phyloP scores from a whole-genome alignment of 2,329 filamentous ascomycete genomes.

The Trichoderma sp. region DNA sequence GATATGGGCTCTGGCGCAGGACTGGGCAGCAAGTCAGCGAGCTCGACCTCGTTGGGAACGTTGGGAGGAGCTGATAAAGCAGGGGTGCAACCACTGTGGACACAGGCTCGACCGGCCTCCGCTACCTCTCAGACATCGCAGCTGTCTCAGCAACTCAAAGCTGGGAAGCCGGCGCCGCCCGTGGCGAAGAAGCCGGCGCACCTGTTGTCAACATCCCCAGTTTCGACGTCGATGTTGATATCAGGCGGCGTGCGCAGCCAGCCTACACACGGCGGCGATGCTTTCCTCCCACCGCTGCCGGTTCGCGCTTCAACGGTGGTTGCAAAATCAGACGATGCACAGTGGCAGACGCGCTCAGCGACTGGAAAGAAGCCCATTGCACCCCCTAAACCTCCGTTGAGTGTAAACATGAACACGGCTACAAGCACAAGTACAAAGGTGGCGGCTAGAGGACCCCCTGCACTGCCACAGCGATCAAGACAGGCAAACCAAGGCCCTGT shows the following conservation, averaged over 20 bases:
- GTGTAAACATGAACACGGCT: constrained; percentile 27
- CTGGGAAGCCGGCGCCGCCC: constrained; percentile 47
- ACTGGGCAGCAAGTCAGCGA: constrained; percentile 14
- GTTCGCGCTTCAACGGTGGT: constrained; percentile 12
- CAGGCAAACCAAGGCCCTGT: constrained; percentile 31
- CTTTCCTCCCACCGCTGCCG: constrained; percentile 17
- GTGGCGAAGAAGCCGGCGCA: constrained; percentile 63
- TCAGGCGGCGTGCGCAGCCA: neutral
- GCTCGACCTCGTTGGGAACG: constrained; percentile 20
- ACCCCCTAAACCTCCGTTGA: constrained; percentile 25
- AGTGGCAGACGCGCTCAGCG: constrained; percentile 18
- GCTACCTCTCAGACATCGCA: constrained; percentile 36
- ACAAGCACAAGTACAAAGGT: constrained; percentile 19
- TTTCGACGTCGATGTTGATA: constrained; percentile 21
- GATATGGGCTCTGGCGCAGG: constrained; percentile 20
- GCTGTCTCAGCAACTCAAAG: constrained; percentile 31
- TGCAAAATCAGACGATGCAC: neutral
- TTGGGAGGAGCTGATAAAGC: constrained; percentile 21
- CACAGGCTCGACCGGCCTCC: constrained; percentile 34
- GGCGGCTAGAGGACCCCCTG: constrained; percentile 24
- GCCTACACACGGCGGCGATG: constrained; percentile 23
- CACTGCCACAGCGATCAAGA: constrained; percentile 25
- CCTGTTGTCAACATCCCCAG: constrained; percentile 36
- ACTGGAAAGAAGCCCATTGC: constrained; percentile 29
- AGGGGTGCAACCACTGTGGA: constrained; percentile 29